These are phyloP conservation scores for Quercus mongolica DNA, from an alignment of 306 rosid species.

Conservation along the genomic window DNA sequence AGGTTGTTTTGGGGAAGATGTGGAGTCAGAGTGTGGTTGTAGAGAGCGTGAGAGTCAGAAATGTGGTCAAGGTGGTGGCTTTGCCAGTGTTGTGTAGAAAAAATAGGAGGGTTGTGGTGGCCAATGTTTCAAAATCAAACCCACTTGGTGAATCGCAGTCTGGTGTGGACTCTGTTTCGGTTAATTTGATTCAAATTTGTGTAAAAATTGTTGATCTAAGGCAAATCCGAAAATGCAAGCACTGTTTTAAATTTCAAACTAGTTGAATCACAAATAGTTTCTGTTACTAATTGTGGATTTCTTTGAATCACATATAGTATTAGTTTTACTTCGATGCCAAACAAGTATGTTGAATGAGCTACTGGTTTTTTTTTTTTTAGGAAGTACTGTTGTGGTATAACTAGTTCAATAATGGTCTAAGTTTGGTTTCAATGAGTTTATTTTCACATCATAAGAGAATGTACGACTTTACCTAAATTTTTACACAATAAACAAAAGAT, in stretches of 20 bases:
- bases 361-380: neutral
- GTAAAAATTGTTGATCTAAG: neutral
- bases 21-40: constrained; percentile 28
- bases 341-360: neutral
- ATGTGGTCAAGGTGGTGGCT: constrained; percentile 36
- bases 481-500: no score
- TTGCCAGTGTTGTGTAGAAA: constrained; percentile 30
- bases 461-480: no score
- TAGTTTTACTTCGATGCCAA: neutral
- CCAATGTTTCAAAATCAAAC: constrained; percentile 32
- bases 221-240: neutral
- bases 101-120: constrained; percentile 23
- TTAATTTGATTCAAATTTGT: neutral
- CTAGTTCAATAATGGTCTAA: neutral
- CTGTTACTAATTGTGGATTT: neutral
- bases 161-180: constrained; percentile 23
- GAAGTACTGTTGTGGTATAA: neutral
- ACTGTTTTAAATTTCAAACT: neutral
- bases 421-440: neutral
- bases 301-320: neutral
- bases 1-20: constrained; percentile 37
- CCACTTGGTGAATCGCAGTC: constrained; percentile 40
- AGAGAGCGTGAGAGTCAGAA: constrained; percentile 38
- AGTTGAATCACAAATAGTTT: neutral
- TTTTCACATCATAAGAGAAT: no score